Base-by-base conservation (phyloP, 2,329 filamentous ascomycete species). In the Chaetomiaceae sp. region DNA sequence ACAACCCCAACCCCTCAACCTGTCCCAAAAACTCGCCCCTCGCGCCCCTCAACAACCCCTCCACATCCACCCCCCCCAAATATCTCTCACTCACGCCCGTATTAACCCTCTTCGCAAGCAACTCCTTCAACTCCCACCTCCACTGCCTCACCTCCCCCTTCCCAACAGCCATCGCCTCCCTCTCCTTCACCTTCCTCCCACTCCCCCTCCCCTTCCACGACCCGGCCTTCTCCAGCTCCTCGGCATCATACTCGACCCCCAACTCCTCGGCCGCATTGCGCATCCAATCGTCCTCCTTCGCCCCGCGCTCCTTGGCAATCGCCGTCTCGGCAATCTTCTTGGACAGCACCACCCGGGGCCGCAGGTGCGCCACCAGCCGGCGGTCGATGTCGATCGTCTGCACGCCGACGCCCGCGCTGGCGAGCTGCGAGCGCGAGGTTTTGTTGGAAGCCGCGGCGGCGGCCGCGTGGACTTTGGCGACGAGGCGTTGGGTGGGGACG, bases 221-320 rank as follows among this genome's bases (percentile, higher is more conserved):
- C 6, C 83, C 81, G 7, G 75, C 76, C 34, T 77, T 69, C 58
- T 86, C 87, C 55, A 96, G 85, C 40, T 95, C 89, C 31, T 95
- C 90, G 54, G 83, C 87, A 64, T 97, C 90, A 65, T 95, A 96
- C 46, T 96, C 92, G 0, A 97, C 88, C 1, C 93, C 93, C 0
- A 99, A 76, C 57, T 97, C 92, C 51, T 96, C 90, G 0, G 93
- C 93, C 0, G 90, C 91, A 42, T 81, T 81, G 38, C 82, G 82
- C 60, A 97, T 74, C 83, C 91, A 93, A 50, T 89, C 82, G 58
- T 96, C 88, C 60, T 95, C 88, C 62, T 86, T 86, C 49, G 81
- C 82, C 9, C 85, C 82, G 70, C 92, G 95, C 65, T 95, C 89
- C 70, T 96, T 96, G 7, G 91, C 92, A 8, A 93, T 79, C 1